These are phyloP conservation scores for Catharanthus roseus DNA, from an alignment of 257 asterid species.

Conservation along the genomic window DNA sequence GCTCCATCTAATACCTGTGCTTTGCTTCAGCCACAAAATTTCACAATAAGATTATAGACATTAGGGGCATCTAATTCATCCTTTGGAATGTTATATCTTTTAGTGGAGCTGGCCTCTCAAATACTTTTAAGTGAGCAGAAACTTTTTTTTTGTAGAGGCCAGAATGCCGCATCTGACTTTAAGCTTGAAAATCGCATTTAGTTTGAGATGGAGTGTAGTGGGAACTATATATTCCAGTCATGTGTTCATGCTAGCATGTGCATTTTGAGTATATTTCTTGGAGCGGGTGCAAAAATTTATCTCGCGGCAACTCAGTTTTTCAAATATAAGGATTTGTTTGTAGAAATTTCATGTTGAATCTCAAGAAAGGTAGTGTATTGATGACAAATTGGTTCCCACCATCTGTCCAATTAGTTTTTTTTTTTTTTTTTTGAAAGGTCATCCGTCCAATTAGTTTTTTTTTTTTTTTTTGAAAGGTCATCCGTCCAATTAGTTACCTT, in stretches of 20 bases:
- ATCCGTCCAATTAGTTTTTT: too few species aligned
- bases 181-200: neutral
- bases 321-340: neutral
- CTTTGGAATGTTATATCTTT: neutral
- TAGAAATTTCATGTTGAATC: constrained; percentile 8
- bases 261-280: neutral
- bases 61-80: constrained; percentile 6
- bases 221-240: neutral
- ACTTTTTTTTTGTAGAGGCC: neutral
- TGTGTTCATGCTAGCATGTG: constrained; percentile 3
- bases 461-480: too few species aligned
- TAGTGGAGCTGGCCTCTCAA: neutral
- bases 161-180: neutral
- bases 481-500: too few species aligned
- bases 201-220: neutral
- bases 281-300: neutral
- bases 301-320: neutral
- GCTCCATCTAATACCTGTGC: neutral
- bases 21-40: neutral
- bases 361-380: constrained; percentile 19
- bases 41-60: neutral
- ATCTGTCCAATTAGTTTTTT: neutral
- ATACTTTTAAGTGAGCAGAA: neutral
- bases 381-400: neutral
- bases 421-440: too few species aligned